Base-by-base conservation (phyloP, 257 asterid genomes). In the Orobanche coerulescens region DNA sequence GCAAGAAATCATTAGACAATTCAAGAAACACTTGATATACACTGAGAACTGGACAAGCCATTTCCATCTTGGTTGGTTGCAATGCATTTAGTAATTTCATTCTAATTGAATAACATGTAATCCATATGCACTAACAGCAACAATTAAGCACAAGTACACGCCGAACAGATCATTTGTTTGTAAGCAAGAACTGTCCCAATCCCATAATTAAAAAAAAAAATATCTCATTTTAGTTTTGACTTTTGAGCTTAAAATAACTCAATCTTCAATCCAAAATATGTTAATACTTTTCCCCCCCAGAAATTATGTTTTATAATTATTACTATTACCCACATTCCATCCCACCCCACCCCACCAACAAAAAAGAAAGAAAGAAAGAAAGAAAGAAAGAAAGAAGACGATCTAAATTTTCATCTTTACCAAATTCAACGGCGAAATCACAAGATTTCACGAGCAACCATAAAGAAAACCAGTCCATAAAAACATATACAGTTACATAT, bases 381-480 rank as follows among this genome's bases (percentile, higher is more conserved):
- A 23, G 23, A 14, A 31, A 10, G 19, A 8, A 31, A 18, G 10
- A 64, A 14, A 30, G 49, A 46, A 53, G 23, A 34, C 13, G 10
- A 44, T 60, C 3, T 51, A 20, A 5, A 16, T 4, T 12, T 18
- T 43, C 10, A 1, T 52, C 51, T 20, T 13, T 0, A 62, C 59
- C 55, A 44, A 59, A 53, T 56, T 50, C 54, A 18, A 40, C 14
- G 4, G 48, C 0, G 30, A 47, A 47, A 46, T 26, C 10, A 19
- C 44, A 14, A 20, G 20, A 22, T 24, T 4, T 16, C 42, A 20
- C 6, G 25, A 74, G 54, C 46, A 33, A 48, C 16, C 48, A 63
- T 0, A 65, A 58, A 68, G 34, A 18, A 44, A 43, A 70, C 47
- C 22, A 46, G 16, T 44, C 36, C 71, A 69, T 37, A 51, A 8